phyloP scores from a whole-genome alignment of 208 protist species.

The Wallacemonas sp. region DNA sequence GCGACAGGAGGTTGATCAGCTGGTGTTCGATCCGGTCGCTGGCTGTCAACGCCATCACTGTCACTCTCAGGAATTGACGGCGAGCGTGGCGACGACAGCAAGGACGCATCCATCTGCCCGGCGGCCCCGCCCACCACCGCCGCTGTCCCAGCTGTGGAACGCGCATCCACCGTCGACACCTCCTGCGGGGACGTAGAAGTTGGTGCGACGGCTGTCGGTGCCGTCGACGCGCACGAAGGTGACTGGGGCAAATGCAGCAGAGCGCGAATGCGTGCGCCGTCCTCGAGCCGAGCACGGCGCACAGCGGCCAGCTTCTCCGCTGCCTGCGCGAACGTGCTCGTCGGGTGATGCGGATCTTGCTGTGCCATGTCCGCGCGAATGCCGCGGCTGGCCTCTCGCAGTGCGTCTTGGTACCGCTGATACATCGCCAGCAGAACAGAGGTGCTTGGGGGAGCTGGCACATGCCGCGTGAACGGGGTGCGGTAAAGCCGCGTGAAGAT shows the following conservation, averaged over 20 bases:
- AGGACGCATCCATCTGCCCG: too few relatives aligned
- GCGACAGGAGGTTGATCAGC: too few relatives aligned
- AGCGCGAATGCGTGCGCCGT: not conserved
- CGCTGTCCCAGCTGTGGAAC: too few relatives aligned
- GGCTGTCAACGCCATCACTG: not conserved
- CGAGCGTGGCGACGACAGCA: too few relatives aligned
- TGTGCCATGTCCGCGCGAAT: too few relatives aligned
- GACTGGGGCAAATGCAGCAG: not conserved
- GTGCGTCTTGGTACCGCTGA: constrained; percentile 1
- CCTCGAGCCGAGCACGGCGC: not conserved
- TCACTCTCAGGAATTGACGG: too few relatives aligned
- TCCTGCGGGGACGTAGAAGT: not conserved
- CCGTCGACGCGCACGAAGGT: not conserved
- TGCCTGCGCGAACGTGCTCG: too few relatives aligned
- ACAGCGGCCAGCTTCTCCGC: not conserved
- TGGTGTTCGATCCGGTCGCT: too few relatives aligned
- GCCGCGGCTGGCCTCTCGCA: not conserved
- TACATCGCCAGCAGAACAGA: constrained; percentile 33
- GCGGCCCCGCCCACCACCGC: too few relatives aligned
- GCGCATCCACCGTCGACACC: not conserved
- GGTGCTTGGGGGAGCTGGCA: constrained; percentile 38
- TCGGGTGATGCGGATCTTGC: too few relatives aligned
- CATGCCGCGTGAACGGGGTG: constrained; percentile 10
- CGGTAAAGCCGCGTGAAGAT: constrained; percentile 2
- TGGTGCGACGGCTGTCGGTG: not conserved